Evolutionary conservation across 805 yeast genomes (phyloP).

Genomic region (Candida wancherniae): DNA sequence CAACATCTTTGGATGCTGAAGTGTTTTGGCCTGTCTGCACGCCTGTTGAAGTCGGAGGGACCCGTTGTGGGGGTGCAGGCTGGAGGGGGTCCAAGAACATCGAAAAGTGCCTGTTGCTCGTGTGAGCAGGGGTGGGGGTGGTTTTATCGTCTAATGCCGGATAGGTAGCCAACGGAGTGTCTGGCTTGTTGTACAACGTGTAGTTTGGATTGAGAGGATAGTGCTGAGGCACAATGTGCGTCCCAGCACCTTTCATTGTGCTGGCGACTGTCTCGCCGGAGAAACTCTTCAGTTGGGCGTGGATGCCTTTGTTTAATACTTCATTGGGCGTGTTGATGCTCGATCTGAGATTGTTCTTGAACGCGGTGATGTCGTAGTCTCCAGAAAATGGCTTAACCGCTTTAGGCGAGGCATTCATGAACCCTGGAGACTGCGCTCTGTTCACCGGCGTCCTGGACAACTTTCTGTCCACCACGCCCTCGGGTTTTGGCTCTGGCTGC

Average conservation of each 20-base stretch:
- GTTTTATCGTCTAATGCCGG: slow-evolving; percentile 1
- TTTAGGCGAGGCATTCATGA: slow-evolving; percentile 13
- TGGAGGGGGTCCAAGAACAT: slow-evolving; percentile 37
- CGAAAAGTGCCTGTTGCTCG: slow-evolving; percentile 35
- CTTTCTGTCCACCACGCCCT: slow-evolving; percentile 6
- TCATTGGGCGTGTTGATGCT: slow-evolving; percentile 1
- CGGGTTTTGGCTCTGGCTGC: slow-evolving; percentile 2
- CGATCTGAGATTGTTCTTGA: slow-evolving; percentile 11
- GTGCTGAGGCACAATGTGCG: slow-evolving; percentile 30
- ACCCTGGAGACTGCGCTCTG: slow-evolving; percentile 8
- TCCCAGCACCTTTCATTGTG: too few species aligned
- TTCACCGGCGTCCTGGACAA: slow-evolving; percentile 10
- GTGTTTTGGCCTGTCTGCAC: slow-evolving; percentile 3
- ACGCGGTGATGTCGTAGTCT: slow-evolving; percentile 6
- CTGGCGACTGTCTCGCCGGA: too few species aligned
- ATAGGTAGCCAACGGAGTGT: slow-evolving; percentile 7
- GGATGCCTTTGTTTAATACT: slow-evolving; percentile 1
- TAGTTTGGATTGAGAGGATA: slow-evolving; percentile 34
- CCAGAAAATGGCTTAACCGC: slow-evolving; percentile 10
- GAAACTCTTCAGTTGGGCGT: too few species aligned
- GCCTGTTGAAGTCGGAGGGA: too few species aligned
- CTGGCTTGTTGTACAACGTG: slow-evolving; percentile 23
- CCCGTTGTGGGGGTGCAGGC: slow-evolving; percentile 26
- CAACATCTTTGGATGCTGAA: slow-evolving; percentile 1
- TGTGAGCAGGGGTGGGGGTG: slow-evolving; percentile 3